These are phyloP conservation scores for Pythium vanterpoolii DNA, from an alignment of 352 stramenopile species.

Conservation along the genomic window DNA sequence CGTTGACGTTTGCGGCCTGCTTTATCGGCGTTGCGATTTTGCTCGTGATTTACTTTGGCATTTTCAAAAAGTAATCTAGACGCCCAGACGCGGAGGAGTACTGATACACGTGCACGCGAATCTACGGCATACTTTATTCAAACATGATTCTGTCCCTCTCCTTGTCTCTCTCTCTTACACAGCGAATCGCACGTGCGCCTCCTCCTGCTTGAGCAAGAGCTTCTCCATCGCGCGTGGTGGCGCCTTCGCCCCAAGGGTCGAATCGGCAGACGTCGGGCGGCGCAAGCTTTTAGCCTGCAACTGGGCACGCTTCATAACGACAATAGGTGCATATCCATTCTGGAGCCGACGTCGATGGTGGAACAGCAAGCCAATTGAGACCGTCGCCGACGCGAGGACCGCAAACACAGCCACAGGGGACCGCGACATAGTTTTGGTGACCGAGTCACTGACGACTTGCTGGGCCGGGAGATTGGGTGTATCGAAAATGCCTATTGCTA, in stretches of 20 bases:
- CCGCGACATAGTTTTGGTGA: slow-evolving; percentile 26
- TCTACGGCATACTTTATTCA: slow-evolving; percentile 14
- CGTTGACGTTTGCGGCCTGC: slow-evolving; percentile 61
- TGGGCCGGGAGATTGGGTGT: slow-evolving; percentile 33
- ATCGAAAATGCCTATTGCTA: slow-evolving; percentile 64
- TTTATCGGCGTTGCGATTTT: slow-evolving; percentile 85
- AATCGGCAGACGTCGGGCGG: not conserved
- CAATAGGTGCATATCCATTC: slow-evolving; percentile 59
- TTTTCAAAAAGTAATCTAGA: slow-evolving; percentile 79
- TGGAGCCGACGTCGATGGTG: slow-evolving; percentile 51
- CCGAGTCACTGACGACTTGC: slow-evolving; percentile 26
- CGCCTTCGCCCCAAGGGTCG: not conserved
- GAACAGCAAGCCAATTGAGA: slow-evolving; percentile 51
- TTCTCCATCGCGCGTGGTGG: slow-evolving; percentile 28
- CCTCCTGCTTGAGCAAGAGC: slow-evolving; percentile 48
- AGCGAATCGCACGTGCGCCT: slow-evolving; percentile 62
- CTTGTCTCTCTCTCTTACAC: slow-evolving; percentile 30
- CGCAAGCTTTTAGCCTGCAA: slow-evolving; percentile 32
- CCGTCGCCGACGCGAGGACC: slow-evolving; percentile 35
- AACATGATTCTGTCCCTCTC: not conserved
- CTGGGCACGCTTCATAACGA: slow-evolving; percentile 38
- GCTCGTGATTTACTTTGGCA: slow-evolving; percentile 86
- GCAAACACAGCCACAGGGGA: slow-evolving; percentile 37
- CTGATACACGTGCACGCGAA: not conserved
- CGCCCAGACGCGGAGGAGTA: not conserved